Conservation (phyloP, 257 asterid species). For the Solanum ossicruentum region DNA sequence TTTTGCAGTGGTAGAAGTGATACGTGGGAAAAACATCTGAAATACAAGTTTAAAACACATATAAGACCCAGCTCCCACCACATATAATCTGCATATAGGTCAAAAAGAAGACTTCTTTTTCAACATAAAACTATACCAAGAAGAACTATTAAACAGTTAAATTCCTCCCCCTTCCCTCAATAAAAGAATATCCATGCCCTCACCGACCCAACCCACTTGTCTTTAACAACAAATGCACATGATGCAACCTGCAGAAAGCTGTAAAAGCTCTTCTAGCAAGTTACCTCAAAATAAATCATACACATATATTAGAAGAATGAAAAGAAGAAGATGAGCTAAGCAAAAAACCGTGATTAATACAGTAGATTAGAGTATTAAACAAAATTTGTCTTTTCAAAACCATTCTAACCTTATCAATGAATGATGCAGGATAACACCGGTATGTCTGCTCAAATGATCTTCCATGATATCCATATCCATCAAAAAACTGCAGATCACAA, state of each 20-base stretch:
- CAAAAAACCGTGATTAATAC: not conserved
- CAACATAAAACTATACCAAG: not conserved
- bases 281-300: not conserved
- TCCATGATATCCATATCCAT: slow-evolving; percentile 93
- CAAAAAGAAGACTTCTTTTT: not conserved
- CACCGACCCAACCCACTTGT: not conserved
- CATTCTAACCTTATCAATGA: slow-evolving; percentile 81
- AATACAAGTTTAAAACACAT: not conserved
- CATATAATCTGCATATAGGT: not conserved
- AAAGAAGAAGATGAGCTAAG: not conserved
- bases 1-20: not conserved
- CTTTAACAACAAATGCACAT: not conserved
- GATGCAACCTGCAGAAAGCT: not conserved
- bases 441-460: slow-evolving; percentile 91
- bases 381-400: not conserved
- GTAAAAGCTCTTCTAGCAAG: not conserved
- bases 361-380: not conserved
- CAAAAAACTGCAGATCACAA: slow-evolving; percentile 62
- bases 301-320: not conserved
- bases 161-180: not conserved
- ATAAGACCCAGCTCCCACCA: not conserved
- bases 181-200: not conserved
- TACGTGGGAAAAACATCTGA: not conserved
- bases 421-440: slow-evolving; percentile 93
- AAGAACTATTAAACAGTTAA: not conserved